These are phyloP conservation scores for Podospora comata DNA, from an alignment of 495 filamentous ascomycete genomes.

Conservation along the genomic window DNA sequence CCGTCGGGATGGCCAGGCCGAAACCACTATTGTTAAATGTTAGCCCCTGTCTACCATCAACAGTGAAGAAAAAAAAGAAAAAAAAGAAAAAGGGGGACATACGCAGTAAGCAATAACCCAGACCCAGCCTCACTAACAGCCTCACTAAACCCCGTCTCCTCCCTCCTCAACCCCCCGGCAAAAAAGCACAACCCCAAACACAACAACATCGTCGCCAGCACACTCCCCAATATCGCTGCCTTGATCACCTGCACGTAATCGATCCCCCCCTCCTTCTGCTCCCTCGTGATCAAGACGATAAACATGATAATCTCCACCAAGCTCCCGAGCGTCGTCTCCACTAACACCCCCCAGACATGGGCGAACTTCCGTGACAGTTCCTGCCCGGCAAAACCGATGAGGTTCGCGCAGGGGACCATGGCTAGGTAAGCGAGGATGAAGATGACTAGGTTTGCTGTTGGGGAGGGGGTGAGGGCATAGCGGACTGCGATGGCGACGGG, in stretches of 20 bases:
- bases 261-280: slow-evolving; percentile 1
- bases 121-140: slow-evolving; percentile 78
- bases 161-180: slow-evolving; percentile 63
- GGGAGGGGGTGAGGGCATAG: slow-evolving; percentile 45
- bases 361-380: slow-evolving; percentile 77
- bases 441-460: slow-evolving; percentile 28
- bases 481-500: slow-evolving; percentile 49
- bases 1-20: slow-evolving; percentile 77
- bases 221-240: slow-evolving; percentile 35
- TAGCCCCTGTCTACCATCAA: not conserved
- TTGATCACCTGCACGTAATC: slow-evolving; percentile 69
- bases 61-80: not conserved
- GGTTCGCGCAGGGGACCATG: slow-evolving; percentile 86
- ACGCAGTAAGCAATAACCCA: slow-evolving; percentile 76
- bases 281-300: slow-evolving; percentile 59
- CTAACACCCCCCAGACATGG: slow-evolving; percentile 70
- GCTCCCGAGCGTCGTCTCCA: slow-evolving; percentile 73
- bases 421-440: slow-evolving; percentile 48
- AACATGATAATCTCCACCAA: slow-evolving; percentile 82
- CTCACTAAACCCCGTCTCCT: slow-evolving; percentile 68
- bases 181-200: slow-evolving; percentile 58
- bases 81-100: slow-evolving; percentile 23
- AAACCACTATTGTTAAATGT: slow-evolving; percentile 49
- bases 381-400: slow-evolving; percentile 80
- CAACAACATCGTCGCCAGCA: slow-evolving; percentile 42